Evolutionary conservation across 495 filamentous ascomycete species (phyloP), one percentile per base, ranked within the genome.

Genomic region (Niebla homalea): DNA sequence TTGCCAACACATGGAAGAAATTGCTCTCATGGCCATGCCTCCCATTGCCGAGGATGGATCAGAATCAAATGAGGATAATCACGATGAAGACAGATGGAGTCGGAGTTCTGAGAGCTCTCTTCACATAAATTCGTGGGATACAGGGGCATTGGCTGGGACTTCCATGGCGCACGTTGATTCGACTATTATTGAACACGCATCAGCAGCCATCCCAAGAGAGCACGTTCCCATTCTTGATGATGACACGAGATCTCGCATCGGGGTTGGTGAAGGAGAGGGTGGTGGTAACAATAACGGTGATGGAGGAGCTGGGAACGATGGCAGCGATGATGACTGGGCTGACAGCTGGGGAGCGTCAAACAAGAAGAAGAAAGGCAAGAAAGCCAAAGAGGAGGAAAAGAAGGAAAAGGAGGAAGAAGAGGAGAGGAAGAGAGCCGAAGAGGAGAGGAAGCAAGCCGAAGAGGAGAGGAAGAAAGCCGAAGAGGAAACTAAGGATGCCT

Each of bases 401-500:
- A 62, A 60, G 43, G 58, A 60, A 51, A 60, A 60, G 50, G 72
- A 67, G 47, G 60, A 65, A 1, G 52, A 55, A 81, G 35, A 75
- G 18, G 63, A 76, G 51, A 65, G 79, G 44, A 87, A 83, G 22
- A 81, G 80, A 23, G 75, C 75, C 43, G 81, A 83, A 52, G 81
- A 87, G 64, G 85, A 85, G 36, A 88, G 83, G 49, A 84, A 79
- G 85, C 46, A 64, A 23, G 57, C 58, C 35, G 62, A 57, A n/a
- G 54, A 58, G 15, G 61, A 54, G 14, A 57, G 57, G 36, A 60
- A 63, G 26, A 55, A 64, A 20, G 59, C 60, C 14, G 62, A 62
- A 23, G 60, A 54, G 43, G 50, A 48, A 20, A 47, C 45, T 18
- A 48, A 38, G 32, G 52, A 64, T 15, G 59, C 60, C n/a, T 55